Conservation (phyloP, 2,329 filamentous ascomycete species). For the Pestalotiopsis sp. region DNA sequence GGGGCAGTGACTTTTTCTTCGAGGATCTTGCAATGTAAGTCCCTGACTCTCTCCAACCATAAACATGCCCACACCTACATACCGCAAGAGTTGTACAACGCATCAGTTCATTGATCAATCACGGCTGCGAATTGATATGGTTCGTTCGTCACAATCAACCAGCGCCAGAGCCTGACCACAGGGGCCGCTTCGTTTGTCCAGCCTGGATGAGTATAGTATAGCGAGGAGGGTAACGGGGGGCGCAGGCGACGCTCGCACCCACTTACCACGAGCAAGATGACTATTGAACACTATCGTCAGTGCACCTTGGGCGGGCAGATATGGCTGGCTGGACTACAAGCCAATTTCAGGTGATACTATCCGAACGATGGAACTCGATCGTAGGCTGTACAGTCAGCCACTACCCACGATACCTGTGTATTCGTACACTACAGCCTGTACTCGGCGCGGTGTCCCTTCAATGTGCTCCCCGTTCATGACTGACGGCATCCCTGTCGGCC, state of each 20-base stretch:
- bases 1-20: not conserved
- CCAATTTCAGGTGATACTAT: too few species aligned
- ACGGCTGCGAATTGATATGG: conserved; percentile 25
- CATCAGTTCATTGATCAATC: conserved; percentile 23
- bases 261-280: too few species aligned
- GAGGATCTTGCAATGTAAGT: not conserved
- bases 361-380: too few species aligned
- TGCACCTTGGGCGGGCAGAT: too few species aligned
- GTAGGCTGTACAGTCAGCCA: too few species aligned
- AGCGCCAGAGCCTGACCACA: not conserved
- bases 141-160: conserved; percentile 17
- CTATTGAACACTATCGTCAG: too few species aligned
- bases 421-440: too few species aligned
- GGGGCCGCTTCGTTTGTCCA: not conserved
- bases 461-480: not conserved
- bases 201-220: not conserved
- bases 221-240: too few species aligned
- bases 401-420: too few species aligned
- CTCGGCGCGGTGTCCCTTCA: not conserved
- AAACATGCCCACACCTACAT: conserved; percentile 14
- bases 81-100: conserved; percentile 24
- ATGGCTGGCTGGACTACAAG: too few species aligned
- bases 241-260: too few species aligned
- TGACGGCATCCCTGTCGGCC: conserved; percentile 2
- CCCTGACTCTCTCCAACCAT: conserved; percentile 12